Conservation (phyloP, 768 basidiomycete genomes). For the Brasilioporus rufonigricans region DNA sequence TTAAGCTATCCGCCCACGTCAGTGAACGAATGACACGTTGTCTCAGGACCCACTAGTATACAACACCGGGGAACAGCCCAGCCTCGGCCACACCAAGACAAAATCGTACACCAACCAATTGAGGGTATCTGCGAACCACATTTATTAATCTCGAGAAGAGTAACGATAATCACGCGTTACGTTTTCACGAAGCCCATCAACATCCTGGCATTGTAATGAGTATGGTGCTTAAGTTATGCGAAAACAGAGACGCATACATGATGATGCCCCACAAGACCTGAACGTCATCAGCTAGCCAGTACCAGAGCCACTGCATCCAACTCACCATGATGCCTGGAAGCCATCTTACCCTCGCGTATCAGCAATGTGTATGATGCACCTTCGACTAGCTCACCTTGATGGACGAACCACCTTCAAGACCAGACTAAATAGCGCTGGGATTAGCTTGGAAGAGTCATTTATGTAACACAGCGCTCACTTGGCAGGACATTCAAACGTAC, state of each 20-base stretch:
- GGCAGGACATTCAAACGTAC: slow-evolving; percentile 60
- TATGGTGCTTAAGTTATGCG: not conserved
- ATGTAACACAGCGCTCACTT: slow-evolving; percentile 41
- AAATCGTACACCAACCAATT: slow-evolving; percentile 56
- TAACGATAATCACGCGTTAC: slow-evolving; percentile 30
- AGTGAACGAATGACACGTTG: not conserved
- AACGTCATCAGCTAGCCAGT: slow-evolving; percentile 13
- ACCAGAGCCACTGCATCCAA: too few relatives aligned
- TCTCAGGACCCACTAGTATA: slow-evolving; percentile 55
- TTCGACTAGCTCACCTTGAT: too few relatives aligned
- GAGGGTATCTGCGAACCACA: slow-evolving; percentile 47
- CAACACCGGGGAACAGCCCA: slow-evolving; percentile 70
- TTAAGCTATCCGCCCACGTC: slow-evolving; percentile 39
- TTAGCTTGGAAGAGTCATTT: not conserved
- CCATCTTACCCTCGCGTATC: too few relatives aligned
- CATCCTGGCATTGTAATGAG: slow-evolving; percentile 39
- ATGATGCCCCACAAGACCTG: slow-evolving; percentile 65
- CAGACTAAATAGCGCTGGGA: slow-evolving; percentile 2
- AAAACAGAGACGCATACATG: slow-evolving; percentile 38
- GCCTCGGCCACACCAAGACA: slow-evolving; percentile 67
- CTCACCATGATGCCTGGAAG: too few relatives aligned
- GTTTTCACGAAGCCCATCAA: slow-evolving; percentile 68
- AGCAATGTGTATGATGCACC: too few relatives aligned
- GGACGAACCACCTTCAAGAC: slow-evolving; percentile 64
- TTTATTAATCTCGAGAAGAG: not conserved